Base-by-base conservation (phyloP, 164 flowering plant species). In the Stephania yunnanensis region DNA sequence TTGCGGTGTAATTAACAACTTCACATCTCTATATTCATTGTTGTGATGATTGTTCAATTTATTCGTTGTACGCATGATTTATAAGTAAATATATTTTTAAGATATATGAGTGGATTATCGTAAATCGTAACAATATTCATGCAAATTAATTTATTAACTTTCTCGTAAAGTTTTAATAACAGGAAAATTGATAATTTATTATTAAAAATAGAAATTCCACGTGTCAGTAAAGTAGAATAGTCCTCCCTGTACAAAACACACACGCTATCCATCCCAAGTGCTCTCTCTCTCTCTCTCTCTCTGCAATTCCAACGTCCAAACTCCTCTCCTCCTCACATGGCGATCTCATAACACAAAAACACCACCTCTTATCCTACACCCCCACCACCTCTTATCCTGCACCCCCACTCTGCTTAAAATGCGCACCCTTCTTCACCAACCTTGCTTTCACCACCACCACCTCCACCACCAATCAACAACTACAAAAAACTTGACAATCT, bases 361-460 rank as follows among this genome's bases (percentile, higher is more conserved):
- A 50, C 1, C 15, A 10, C 10, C 42, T 20, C 73, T 75, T 83
- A 80, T 82, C 82, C 79, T 77, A 44, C 80, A 31, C 86, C 69
- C 12, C 68, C 64, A 46, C 77, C 25, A 48, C 13, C 42, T 20
- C 73, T 75, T 83, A 80, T 82, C 82, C 79, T 77, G 30, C 80
- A 31, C 86, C 69, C 12, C 68, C 64, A 46, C 77, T 1, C 81
- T 63, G 75, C 83, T 80, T 84, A 84, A 75, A 76, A 86, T 87
- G 89, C 88, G 81, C 86, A 78, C 86, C 69, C 76, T 80, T 17
- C 78, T 78, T 45, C 55, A 73, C 84, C 78, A 46, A 71, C 70
- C 66, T 68, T 63, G 73, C 46, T 76, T 73, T 70, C 80, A 53
- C 5, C 84, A 31, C 71, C 78, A 42, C 63, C 78, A 69, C 45